phyloP scores from a whole-genome alignment of 2,329 filamentous ascomycete species.

The Colletotrichum agaves region DNA sequence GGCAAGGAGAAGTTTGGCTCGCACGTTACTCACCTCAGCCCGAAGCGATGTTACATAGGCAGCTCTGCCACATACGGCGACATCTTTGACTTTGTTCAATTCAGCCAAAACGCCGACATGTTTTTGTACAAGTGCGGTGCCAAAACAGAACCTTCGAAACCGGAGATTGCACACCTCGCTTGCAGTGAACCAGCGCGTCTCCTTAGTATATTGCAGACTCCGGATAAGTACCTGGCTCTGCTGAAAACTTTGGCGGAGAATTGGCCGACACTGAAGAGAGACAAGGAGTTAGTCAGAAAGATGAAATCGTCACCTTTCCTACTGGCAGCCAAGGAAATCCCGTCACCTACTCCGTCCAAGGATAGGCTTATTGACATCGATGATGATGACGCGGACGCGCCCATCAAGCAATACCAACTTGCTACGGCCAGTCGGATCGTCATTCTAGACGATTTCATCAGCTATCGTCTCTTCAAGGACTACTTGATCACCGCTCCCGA shows the following conservation, averaged over 20 bases:
- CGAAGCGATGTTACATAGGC: slow-evolving; percentile 84
- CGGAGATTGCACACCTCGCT: slow-evolving; percentile 86
- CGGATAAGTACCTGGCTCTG: slow-evolving; percentile 88
- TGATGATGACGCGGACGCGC: slow-evolving; percentile 69
- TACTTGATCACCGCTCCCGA: slow-evolving; percentile 87
- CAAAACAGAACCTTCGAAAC: slow-evolving; percentile 88
- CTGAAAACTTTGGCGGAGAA: slow-evolving; percentile 84
- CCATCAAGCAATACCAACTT: slow-evolving; percentile 83
- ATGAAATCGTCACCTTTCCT: slow-evolving; percentile 83
- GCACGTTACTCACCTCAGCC: slow-evolving; percentile 68
- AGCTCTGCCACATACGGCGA: slow-evolving; percentile 77
- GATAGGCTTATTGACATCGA: slow-evolving; percentile 61
- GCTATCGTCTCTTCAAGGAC: slow-evolving; percentile 88
- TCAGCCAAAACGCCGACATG: slow-evolving; percentile 85
- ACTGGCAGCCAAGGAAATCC: slow-evolving; percentile 82
- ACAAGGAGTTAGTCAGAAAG: slow-evolving; percentile 80
- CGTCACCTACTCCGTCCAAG: slow-evolving; percentile 50
- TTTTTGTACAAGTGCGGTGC: slow-evolving; percentile 91
- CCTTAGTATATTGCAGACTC: slow-evolving; percentile 80
- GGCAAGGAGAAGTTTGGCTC: slow-evolving; percentile 38
- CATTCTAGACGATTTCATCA: slow-evolving; percentile 87
- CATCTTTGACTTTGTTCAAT: slow-evolving; percentile 98
- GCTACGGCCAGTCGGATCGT: slow-evolving; percentile 78
- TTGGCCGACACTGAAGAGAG: slow-evolving; percentile 74
- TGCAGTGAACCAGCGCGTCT: slow-evolving; percentile 85